A percentile compares a stretch with the other conserved stretches of the same genome.
Conservation (phyloP, 345 rosid genomes). For the Moringa oleifera region DNA sequence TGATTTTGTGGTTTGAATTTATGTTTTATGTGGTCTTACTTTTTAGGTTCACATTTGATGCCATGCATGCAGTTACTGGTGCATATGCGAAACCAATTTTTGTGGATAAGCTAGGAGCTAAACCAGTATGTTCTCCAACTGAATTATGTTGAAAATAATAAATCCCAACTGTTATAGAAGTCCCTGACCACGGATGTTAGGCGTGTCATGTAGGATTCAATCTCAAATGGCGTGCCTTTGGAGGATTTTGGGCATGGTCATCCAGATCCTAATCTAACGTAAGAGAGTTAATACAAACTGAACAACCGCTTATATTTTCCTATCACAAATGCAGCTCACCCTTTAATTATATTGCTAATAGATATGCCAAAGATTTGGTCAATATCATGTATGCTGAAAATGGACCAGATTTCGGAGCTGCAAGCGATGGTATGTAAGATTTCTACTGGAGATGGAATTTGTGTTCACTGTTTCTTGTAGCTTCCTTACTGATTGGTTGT, state of each 20-base stretch:
- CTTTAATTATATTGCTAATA: conserved; percentile 24
- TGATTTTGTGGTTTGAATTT: background rate
- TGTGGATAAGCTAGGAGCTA: conserved; percentile 79
- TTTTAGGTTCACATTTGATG: conserved; percentile 78
- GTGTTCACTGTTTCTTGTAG: background rate
- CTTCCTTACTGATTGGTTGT: background rate
- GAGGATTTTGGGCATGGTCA: conserved; percentile 98
- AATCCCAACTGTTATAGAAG: conserved; percentile 8
- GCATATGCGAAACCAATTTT: conserved; percentile 93
- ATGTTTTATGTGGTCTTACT: background rate
- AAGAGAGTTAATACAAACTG: conserved; percentile 26
- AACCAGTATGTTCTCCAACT: conserved; percentile 35
- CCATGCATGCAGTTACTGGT: conserved; percentile 98
- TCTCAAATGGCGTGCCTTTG: conserved; percentile 74
- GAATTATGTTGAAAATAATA: conserved; percentile 14
- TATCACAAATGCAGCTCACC: conserved; percentile 8
- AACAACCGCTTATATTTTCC: conserved; percentile 8
- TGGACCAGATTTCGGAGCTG: conserved; percentile 94
- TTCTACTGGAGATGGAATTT: background rate
- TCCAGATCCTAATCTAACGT: conserved; percentile 97
- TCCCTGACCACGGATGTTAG: conserved; percentile 22
- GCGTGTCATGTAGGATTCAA: conserved; percentile 58
- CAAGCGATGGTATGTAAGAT: conserved; percentile 74
- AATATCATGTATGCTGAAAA: conserved; percentile 63
- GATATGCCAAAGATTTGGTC: conserved; percentile 94